phyloP scores from a whole-genome alignment of 192 early-diverging fungal genomes.

The Gigaspora rosea region DNA sequence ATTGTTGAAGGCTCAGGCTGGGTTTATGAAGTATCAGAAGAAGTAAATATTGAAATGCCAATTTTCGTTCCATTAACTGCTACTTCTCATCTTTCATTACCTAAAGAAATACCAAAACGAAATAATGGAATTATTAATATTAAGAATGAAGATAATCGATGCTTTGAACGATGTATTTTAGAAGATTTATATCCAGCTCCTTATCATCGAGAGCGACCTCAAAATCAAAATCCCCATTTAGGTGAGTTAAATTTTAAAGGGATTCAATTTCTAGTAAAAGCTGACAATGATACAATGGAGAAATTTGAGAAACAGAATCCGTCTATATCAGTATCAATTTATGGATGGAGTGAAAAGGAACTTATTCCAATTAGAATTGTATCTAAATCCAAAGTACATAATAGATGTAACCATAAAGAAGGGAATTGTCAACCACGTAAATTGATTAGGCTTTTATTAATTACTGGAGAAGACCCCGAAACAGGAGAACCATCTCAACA shows the following conservation, averaged over 20 bases:
- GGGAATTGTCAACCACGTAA: constrained; percentile 5
- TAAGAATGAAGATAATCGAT: neutral
- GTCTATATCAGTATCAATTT: too few relatives aligned
- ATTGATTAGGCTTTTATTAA: constrained; percentile 15
- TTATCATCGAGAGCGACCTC: neutral
- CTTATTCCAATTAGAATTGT: too few relatives aligned
- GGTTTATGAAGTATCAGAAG: too few relatives aligned
- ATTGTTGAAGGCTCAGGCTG: too few relatives aligned
- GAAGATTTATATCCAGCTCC: neutral
- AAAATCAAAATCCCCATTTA: neutral
- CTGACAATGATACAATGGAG: constrained; percentile 5
- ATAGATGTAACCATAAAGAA: too few relatives aligned
- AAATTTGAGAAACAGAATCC: too few relatives aligned
- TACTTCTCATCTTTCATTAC: constrained; percentile 1
- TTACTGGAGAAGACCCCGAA: neutral
- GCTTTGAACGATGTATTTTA: constrained; percentile 1
- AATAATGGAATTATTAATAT: too few relatives aligned
- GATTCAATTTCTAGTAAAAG: constrained; percentile 4
- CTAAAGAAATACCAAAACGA: constrained; percentile 3
- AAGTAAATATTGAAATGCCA: too few relatives aligned
- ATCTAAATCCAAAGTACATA: too few relatives aligned
- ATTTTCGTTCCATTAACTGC: neutral
- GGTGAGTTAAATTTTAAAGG: constrained; percentile 5
- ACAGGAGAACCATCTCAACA: constrained; percentile 16
- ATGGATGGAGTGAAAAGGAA: too few relatives aligned